phyloP scores from a whole-genome alignment of 768 basidiomycete genomes.

The Leccinellum luteum region DNA sequence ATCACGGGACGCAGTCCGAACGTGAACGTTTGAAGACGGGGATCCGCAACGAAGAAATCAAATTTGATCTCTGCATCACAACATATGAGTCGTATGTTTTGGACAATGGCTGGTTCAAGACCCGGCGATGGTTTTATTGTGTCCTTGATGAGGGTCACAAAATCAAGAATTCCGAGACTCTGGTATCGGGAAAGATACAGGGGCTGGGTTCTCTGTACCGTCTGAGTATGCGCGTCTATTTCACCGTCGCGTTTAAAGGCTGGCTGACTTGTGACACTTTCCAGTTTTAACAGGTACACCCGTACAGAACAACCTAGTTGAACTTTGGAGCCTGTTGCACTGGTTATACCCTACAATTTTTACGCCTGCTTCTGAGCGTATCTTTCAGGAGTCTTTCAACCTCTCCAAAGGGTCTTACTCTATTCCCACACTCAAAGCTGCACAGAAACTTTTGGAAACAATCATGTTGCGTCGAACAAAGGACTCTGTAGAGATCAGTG shows the following conservation, averaged over 20 bases:
- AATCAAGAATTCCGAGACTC: slow-evolving; percentile 67
- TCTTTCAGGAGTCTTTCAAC: slow-evolving; percentile 54
- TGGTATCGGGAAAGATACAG: slow-evolving; percentile 50
- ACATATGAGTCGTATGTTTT: slow-evolving; percentile 66
- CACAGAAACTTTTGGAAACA: slow-evolving; percentile 45
- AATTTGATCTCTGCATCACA: slow-evolving; percentile 55
- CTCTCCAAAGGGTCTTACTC: slow-evolving; percentile 52
- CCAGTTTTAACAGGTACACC: slow-evolving; percentile 72
- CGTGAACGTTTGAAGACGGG: slow-evolving; percentile 52
- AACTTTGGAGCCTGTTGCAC: slow-evolving; percentile 55
- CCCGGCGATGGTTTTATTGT: slow-evolving; percentile 52
- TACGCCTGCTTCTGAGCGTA: slow-evolving; percentile 42
- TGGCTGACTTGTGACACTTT: background rate
- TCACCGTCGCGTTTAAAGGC: background rate
- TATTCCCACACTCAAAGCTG: slow-evolving; percentile 44
- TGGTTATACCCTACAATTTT: slow-evolving; percentile 58
- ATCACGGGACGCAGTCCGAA: slow-evolving; percentile 56
- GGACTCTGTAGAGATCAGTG: slow-evolving; percentile 42
- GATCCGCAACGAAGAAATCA: slow-evolving; percentile 35
- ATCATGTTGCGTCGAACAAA: slow-evolving; percentile 66
- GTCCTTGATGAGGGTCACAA: slow-evolving; percentile 69
- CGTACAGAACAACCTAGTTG: slow-evolving; percentile 62
- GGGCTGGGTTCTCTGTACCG: slow-evolving; percentile 56
- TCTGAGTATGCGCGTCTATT: slow-evolving; percentile 39
- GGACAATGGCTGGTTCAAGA: slow-evolving; percentile 62